Percentiles rank a stretch among this genome's conserved stretches.
phyloP scores from a whole-genome alignment of 495 filamentous ascomycete genomes.

The Annulohypoxylon stygium region DNA sequence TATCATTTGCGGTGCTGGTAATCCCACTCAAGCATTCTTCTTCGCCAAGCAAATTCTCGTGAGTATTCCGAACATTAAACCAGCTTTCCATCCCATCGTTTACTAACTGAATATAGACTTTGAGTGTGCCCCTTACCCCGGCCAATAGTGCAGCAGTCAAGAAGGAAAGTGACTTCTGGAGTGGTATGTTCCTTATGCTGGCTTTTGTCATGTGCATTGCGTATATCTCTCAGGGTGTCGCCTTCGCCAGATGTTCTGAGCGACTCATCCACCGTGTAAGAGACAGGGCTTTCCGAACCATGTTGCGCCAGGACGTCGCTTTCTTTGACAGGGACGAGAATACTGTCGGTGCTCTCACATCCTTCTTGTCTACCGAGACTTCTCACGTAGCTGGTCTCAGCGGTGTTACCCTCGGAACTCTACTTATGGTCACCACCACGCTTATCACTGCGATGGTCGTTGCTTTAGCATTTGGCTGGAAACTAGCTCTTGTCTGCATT shows the following conservation, averaged over 20 bases:
- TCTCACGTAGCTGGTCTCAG: conserved; percentile 86
- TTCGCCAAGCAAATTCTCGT: conserved; percentile 87
- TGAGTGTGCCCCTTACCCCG: conserved; percentile 54
- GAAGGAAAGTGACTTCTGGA: conserved; percentile 87
- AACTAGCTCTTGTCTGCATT: conserved; percentile 86
- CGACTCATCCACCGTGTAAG: conserved; percentile 83
- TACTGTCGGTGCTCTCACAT: conserved; percentile 83
- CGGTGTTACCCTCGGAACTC: conserved; percentile 85
- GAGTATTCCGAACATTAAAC: conserved; percentile 30
- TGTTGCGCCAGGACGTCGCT: conserved; percentile 91
- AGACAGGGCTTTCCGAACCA: conserved; percentile 82
- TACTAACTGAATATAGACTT: conserved; percentile 47
- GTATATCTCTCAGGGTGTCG: conserved; percentile 74
- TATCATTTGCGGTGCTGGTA: conserved; percentile 83
- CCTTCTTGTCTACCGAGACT: conserved; percentile 87
- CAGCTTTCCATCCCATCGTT: not conserved
- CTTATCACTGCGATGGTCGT: conserved; percentile 76
- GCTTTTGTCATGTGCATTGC: conserved; percentile 81
- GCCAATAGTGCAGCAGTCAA: conserved; percentile 62
- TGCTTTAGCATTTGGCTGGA: conserved; percentile 83
- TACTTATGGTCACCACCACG: conserved; percentile 81
- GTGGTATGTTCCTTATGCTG: conserved; percentile 94
- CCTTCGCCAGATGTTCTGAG: conserved; percentile 88
- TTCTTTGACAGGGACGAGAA: conserved; percentile 92
- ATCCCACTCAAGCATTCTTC: conserved; percentile 89